A percentile compares a stretch with the other conserved stretches of the same genome.
phyloP scores from a whole-genome alignment of 345 rosid genomes.

The Syzygium oleosum region DNA sequence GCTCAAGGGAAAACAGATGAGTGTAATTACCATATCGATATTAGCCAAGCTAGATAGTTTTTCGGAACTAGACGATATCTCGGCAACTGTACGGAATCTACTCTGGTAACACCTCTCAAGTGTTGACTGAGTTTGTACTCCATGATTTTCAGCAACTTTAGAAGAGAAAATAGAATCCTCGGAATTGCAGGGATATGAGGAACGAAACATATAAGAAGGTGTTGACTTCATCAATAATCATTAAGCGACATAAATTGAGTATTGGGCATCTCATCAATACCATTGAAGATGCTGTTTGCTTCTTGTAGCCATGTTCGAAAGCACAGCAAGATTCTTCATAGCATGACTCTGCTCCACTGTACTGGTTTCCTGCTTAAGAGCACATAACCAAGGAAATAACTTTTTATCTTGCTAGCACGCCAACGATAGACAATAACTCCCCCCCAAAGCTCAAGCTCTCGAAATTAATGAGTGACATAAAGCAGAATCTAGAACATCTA shows the following conservation, averaged over 20 bases:
- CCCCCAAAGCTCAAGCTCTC: background rate
- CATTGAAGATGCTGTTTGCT: no score
- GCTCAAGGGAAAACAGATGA: conserved; percentile 1
- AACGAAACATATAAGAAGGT: no score
- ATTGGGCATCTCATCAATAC: no score
- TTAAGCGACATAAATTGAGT: no score
- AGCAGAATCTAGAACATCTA: background rate
- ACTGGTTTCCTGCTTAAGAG: conserved; percentile 38
- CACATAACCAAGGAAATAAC: background rate
- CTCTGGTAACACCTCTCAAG: conserved; percentile 49
- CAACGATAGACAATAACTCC: no score
- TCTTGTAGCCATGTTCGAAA: no score
- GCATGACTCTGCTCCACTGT: conserved; percentile 28
- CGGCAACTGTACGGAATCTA: conserved; percentile 68
- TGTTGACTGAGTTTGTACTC: conserved; percentile 23
- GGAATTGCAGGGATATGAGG: no score
- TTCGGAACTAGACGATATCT: conserved; percentile 64
- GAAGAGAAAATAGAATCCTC: conserved; percentile 27
- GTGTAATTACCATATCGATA: conserved; percentile 71
- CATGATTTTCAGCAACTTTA: conserved; percentile 31
- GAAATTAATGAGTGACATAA: background rate
- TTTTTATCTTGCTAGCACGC: background rate
- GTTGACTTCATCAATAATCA: no score
- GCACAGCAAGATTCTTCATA: conserved; percentile 36
- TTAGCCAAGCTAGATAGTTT: conserved; percentile 28